Evolutionary conservation across 306 rosid species (phyloP), one percentile per base, ranked within the genome.

Genomic region (Trifolium fragiferum): DNA sequence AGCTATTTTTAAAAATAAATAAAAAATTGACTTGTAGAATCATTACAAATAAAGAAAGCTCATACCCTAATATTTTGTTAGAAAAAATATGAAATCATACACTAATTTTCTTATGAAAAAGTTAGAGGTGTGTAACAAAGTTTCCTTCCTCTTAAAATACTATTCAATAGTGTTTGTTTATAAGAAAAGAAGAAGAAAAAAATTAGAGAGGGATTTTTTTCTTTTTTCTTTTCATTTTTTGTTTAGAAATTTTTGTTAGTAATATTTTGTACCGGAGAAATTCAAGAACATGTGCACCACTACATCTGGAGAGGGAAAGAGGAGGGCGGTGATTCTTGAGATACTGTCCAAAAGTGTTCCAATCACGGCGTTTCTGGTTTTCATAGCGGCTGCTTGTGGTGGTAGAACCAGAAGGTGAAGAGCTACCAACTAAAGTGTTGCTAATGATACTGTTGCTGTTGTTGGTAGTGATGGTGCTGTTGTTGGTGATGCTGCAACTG

Each of bases 231-330:
- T n/a, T n/a, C n/a, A n/a, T 8, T 38, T 43, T 43, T 16, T 7
- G 23, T 16, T 1, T n/a, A 7, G 23, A 2, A 7, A 8, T 0
- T 10, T 54, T 20, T 55, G 62, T 21, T 55, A 23, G 7, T 55
- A 10, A 14, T 15, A n/a, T 2, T 49, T 47, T 53, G 35, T 57
- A 57, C 65, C 99, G 77, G 67, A 95, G 98, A 68, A 95, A 95
- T 79, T 95, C 99, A 62, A 95, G 98, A 7, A 95, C 99, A 50
- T 95, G 97, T 33, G 99, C 99, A 21, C 98, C 99, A 49, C 99
- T 95, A 75, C 99, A 95, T 66, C 99, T 82, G 11, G 97, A 86
- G 32, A 95, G 98, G 18, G 98, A 84, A 6, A 95, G 93, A 44
- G 99, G 99, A 5, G 99, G 99, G 0, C 99, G 83, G 87, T 92